A percentile compares a stretch with the other conserved stretches of the same genome.
Conservation (phyloP, 208 protist species). For the Leishmania lainsoni region DNA sequence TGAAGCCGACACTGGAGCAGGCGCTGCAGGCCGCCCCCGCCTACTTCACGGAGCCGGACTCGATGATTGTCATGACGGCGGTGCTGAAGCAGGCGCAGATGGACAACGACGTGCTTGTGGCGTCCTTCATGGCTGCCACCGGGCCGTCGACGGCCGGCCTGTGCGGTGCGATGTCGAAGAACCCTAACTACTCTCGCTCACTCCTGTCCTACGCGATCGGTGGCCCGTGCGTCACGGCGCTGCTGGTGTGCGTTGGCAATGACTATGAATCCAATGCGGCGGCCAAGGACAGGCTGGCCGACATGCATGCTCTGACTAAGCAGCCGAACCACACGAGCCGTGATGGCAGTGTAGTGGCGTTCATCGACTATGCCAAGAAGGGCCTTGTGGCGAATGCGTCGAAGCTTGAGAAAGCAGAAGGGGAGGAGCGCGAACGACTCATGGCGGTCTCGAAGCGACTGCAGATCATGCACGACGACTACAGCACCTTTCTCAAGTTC, state of each 20-base stretch:
- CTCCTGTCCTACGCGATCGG: constrained; percentile 60
- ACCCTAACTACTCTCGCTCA: constrained; percentile 47
- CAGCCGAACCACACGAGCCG: constrained; percentile 52
- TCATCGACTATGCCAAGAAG: constrained; percentile 49
- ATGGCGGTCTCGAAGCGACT: constrained; percentile 21
- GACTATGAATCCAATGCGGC: constrained; percentile 26
- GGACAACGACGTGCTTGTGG: constrained; percentile 51
- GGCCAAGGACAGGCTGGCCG: constrained; percentile 25
- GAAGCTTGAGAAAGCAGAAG: constrained; percentile 26
- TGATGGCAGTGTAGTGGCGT: constrained; percentile 50
- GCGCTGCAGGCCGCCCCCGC: constrained; percentile 27
- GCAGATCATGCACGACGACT: constrained; percentile 40
- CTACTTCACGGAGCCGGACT: constrained; percentile 28
- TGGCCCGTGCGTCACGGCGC: constrained; percentile 46
- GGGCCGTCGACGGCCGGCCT: constrained; percentile 30
- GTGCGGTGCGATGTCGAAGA: constrained; percentile 34
- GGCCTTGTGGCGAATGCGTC: constrained; percentile 25
- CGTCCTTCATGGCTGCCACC: constrained; percentile 41
- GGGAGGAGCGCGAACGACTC: constrained; percentile 24
- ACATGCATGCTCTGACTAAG: constrained; percentile 36
- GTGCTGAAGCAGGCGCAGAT: constrained; percentile 48
- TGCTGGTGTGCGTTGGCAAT: constrained; percentile 41
- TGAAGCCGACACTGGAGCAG: constrained; percentile 27
- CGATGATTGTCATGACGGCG: constrained; percentile 41
- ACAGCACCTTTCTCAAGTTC: constrained; percentile 24